phyloP scores from a whole-genome alignment of 1,284 basidiomycete species.

The Cutaneotrichosporon cutaneum region DNA sequence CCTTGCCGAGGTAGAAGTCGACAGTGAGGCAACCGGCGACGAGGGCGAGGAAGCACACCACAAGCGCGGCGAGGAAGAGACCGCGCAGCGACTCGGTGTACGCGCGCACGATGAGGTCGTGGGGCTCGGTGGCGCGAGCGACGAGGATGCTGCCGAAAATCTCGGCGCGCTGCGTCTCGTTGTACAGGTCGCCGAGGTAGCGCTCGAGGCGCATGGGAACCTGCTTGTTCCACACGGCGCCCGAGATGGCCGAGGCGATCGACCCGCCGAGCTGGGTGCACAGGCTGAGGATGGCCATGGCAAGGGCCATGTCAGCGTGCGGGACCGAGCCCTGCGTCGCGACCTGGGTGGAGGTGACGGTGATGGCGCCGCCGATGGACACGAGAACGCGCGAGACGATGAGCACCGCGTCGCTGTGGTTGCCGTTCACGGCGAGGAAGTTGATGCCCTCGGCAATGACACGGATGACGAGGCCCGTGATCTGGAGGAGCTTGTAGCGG shows the following conservation, averaged over 20 bases:
- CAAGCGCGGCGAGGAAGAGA: conserved; percentile 30
- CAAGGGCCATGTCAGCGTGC: conserved; percentile 51
- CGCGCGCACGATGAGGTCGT: conserved; percentile 29
- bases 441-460: conserved; percentile 38
- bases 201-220: conserved; percentile 33
- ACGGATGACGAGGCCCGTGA: conserved; percentile 35
- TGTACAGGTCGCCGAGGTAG: conserved; percentile 29
- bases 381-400: conserved; percentile 40
- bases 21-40: conserved; percentile 23
- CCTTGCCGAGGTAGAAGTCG: conserved; percentile 36
- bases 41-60: conserved; percentile 27
- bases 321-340: conserved; percentile 50
- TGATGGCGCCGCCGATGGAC: conserved; percentile 44
- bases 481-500: conserved; percentile 52
- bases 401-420: conserved; percentile 20
- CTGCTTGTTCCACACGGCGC: conserved; percentile 42
- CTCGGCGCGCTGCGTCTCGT: conserved; percentile 27
- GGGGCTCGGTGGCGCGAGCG: conserved; percentile 30
- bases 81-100: conserved; percentile 29
- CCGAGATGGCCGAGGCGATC: conserved; percentile 44
- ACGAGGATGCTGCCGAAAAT: conserved; percentile 31
- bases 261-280: conserved; percentile 51
- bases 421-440: conserved; percentile 38
- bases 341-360: conserved; percentile 50
- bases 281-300: conserved; percentile 48